Base-by-base conservation (phyloP, 495 filamentous ascomycete genomes). In the Sabuloglossum arenarium region DNA sequence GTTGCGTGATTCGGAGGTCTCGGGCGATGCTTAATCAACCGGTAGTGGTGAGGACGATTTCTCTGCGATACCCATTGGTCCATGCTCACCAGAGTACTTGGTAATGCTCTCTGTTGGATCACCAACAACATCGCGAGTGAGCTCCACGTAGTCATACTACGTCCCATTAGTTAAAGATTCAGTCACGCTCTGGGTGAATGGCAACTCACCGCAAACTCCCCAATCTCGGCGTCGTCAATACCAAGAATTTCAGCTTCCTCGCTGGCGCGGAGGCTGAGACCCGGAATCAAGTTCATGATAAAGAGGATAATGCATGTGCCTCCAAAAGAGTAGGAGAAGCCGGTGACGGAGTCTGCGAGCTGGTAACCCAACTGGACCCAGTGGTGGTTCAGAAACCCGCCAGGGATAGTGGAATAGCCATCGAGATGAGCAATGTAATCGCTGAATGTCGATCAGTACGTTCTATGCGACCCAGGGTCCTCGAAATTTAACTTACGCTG, bases 151-250 rank as follows among this genome's bases (percentile, higher is more conserved):
- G 67, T 97, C 91, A 66, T 98, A 98, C 72, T 79, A 57, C 2
- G 45, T 45, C 3, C 23, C 6, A 31, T 62, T 31, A 59, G 61
- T 57, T n/a, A 61, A 54, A 57, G 31, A 23, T 30, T 59, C 45
- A 57, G n/a, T 56, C 56, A 24, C 37, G 19, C 11, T 34, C 51
- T 34, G 59, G 28, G 32, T 53, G 23, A 0, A 39, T 23, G 3
- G 21, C 25, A 43, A 71, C 76, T 64, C 73, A 79, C 76, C 39
- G 91, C 91, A 69, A 95, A 97, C 72, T 97, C 90, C 66, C 90
- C 90, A 65, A 96, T 90, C 71, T 97, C 88, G 29, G 85, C 81
- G 65, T 96, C 90, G 65, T 97, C 90, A 58, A 95, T 89, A 61
- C 90, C 90, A 54, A 89, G 71, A 37, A 94, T 81, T 69, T 97